phyloP scores from a whole-genome alignment of 192 early-diverging fungal genomes.

The Entomortierella lignicola region DNA sequence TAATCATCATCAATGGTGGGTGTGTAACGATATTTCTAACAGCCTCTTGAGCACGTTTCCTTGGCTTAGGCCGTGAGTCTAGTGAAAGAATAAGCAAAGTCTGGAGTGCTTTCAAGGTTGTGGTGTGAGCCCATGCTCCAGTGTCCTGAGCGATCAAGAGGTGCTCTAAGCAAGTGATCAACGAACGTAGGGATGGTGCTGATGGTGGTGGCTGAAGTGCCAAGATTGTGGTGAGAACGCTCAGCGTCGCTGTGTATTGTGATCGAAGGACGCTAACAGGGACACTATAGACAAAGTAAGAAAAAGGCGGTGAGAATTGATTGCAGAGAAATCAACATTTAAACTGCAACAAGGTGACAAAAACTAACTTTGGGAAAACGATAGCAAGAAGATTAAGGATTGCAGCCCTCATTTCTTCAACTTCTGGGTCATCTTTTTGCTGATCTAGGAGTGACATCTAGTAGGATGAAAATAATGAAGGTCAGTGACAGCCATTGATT shows the following conservation, averaged over 20 bases:
- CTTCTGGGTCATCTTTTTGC: conserved; percentile 58
- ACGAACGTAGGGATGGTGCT: conserved; percentile 78
- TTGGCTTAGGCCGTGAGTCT: conserved; percentile 84
- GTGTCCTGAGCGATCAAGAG: conserved; percentile 85
- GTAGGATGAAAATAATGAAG: conserved; percentile 6
- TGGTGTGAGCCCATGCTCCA: conserved; percentile 75
- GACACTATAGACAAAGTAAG: conserved; percentile 54
- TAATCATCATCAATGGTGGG: conserved; percentile 68
- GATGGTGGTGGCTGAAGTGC: conserved; percentile 75
- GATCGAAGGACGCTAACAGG: conserved; percentile 65
- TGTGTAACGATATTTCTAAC: conserved; percentile 72
- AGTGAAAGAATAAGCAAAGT: conserved; percentile 81
- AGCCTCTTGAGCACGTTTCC: conserved; percentile 90
- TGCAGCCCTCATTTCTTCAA: conserved; percentile 61
- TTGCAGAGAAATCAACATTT: neutral
- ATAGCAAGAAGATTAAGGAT: conserved; percentile 86
- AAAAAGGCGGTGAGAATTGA: neutral
- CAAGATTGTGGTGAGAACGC: conserved; percentile 71
- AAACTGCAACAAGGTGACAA: neutral
- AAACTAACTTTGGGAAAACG: conserved; percentile 73
- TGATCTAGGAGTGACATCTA: conserved; percentile 67
- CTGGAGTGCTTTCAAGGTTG: conserved; percentile 76
- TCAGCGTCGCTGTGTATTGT: conserved; percentile 71
- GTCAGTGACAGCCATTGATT: neutral
- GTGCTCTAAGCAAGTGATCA: conserved; percentile 81